Conservation (phyloP, 371 early-diverging fungal species). For the Apophysomyces ossiformis region DNA sequence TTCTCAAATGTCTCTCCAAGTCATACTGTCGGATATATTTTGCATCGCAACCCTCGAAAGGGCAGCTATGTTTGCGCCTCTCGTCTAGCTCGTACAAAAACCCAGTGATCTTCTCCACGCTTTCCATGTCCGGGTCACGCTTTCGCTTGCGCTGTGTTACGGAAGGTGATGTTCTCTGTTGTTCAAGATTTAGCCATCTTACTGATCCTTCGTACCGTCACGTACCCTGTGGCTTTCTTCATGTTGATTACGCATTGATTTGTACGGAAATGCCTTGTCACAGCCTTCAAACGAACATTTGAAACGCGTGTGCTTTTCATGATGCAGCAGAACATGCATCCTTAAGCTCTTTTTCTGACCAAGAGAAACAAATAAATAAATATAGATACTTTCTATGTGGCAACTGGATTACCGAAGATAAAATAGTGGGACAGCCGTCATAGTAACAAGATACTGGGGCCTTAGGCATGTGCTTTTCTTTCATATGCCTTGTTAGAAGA, state of each 20-base stretch:
- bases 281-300: constrained; percentile 56
- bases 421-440: constrained; percentile 50
- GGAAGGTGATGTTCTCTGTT: constrained; percentile 2
- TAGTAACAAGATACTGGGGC: constrained; percentile 41
- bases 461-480: constrained; percentile 38
- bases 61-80: constrained; percentile 18
- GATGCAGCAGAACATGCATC: constrained; percentile 47
- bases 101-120: constrained; percentile 19
- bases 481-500: constrained; percentile 47
- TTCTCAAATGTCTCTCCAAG: constrained; percentile 25
- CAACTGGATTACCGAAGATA: constrained; percentile 31
- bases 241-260: constrained; percentile 60
- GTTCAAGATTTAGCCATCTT: background rate
- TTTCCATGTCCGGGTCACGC: constrained; percentile 1
- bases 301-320: constrained; percentile 40
- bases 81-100: constrained; percentile 17
- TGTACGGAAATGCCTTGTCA: constrained; percentile 55
- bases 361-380: background rate
- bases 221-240: constrained; percentile 34
- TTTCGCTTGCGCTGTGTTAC: constrained; percentile 11
- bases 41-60: constrained; percentile 21
- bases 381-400: too few species aligned
- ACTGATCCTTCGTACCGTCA: background rate
- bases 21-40: constrained; percentile 24
- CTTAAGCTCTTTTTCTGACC: constrained; percentile 29